Evolutionary conservation across 2,329 filamentous ascomycete genomes (phyloP).

Genomic region (Elsinoe fawcettii): DNA sequence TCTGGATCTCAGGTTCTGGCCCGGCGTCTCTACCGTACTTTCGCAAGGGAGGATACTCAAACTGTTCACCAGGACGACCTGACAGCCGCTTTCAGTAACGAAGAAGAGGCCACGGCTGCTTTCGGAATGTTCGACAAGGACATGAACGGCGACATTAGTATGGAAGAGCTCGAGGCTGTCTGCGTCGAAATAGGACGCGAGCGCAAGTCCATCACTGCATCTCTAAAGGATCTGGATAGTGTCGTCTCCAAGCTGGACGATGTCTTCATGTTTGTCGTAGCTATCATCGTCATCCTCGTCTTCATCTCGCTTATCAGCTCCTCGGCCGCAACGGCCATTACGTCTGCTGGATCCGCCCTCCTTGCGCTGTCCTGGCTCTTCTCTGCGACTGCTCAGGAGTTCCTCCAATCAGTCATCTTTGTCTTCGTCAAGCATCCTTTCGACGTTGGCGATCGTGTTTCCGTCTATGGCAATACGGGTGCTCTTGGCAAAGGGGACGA

Average conservation of each 20-base stretch:
- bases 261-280: conserved; percentile 79
- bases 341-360: conserved; percentile 79
- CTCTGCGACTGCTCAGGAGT: conserved; percentile 86
- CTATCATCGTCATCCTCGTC: conserved; percentile 72
- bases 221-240: conserved; percentile 87
- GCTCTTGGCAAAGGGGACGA: conserved; percentile 73
- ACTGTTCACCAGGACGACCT: conserved; percentile 73
- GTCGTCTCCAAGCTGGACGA: conserved; percentile 85
- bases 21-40: conserved; percentile 79
- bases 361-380: conserved; percentile 89
- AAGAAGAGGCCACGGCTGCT: conserved; percentile 80
- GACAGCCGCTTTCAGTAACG: conserved; percentile 66
- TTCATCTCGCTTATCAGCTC: conserved; percentile 84
- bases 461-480: conserved; percentile 84
- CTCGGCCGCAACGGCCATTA: conserved; percentile 83
- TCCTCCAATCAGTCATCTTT: conserved; percentile 87
- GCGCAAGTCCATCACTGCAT: conserved; percentile 90
- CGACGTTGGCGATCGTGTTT: conserved; percentile 88
- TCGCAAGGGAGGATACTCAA: conserved; percentile 65
- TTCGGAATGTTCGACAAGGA: conserved; percentile 95
- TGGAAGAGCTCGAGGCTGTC: conserved; percentile 87
- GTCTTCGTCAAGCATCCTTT: conserved; percentile 97
- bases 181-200: conserved; percentile 92
- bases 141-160: conserved; percentile 90
- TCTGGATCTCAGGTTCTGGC: conserved; percentile 74